These are phyloP conservation scores for Nakazawaea holstii DNA, from an alignment of 805 yeast genomes.

Conservation along the genomic window DNA sequence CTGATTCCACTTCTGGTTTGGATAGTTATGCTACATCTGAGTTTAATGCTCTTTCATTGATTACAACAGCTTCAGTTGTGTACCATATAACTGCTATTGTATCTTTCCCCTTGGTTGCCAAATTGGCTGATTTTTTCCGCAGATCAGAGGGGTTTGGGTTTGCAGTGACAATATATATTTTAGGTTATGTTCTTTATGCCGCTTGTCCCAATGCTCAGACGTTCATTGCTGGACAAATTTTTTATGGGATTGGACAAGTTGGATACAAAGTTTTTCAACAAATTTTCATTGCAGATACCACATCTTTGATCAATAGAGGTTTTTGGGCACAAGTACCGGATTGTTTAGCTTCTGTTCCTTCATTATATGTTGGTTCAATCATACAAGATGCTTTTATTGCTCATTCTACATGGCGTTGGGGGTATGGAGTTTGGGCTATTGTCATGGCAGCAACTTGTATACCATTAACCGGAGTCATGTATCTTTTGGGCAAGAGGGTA, in stretches of 20 bases:
- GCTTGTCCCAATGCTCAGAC: conserved; percentile 28
- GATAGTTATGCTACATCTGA: conserved; percentile 31
- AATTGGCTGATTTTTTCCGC: conserved; percentile 34
- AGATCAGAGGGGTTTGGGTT: conserved; percentile 31
- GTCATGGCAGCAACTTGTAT: conserved; percentile 14
- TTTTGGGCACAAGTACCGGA: conserved; percentile 28
- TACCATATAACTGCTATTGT: conserved; percentile 32
- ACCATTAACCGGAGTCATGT: conserved; percentile 20
- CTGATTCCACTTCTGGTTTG: conserved; percentile 19
- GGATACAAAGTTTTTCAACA: conserved; percentile 31
- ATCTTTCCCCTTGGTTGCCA: conserved; percentile 33
- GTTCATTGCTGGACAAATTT: conserved; percentile 30
- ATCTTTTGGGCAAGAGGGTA: conserved; percentile 17
- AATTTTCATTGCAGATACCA: conserved; percentile 31
- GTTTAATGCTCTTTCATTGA: conserved; percentile 32
- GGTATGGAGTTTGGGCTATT: conserved; percentile 7
- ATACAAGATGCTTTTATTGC: conserved; percentile 21
- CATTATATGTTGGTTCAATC: conserved; percentile 22
- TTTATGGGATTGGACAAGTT: conserved; percentile 32
- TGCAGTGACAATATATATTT: conserved; percentile 25
- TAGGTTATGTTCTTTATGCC: conserved; percentile 33
- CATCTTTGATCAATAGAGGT: conserved; percentile 34
- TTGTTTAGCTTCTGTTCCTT: conserved; percentile 23
- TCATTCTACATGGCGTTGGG: conserved; percentile 2
- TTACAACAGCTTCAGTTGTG: conserved; percentile 33